Evolutionary conservation across 108 stramenopile species (phyloP).

Genomic region (Cyclotella atomus): DNA sequence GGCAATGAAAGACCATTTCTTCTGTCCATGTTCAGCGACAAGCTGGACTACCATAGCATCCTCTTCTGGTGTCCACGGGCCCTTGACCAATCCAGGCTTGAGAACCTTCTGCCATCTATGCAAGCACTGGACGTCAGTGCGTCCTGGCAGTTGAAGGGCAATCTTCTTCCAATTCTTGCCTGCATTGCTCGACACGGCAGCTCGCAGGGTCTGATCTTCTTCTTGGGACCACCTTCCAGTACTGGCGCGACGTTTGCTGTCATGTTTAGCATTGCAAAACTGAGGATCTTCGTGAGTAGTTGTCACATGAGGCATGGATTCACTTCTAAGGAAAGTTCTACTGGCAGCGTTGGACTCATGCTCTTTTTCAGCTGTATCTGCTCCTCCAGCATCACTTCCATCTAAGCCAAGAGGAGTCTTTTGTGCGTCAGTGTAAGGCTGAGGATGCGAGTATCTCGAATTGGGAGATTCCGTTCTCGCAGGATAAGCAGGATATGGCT

Average conservation of each 20-base stretch:
- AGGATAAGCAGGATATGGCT: not conserved
- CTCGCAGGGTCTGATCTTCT: slow-evolving; percentile 78
- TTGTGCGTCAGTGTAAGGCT: slow-evolving; percentile 16
- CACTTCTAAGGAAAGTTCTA: not conserved
- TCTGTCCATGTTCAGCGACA: slow-evolving; percentile 80
- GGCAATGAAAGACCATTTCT: slow-evolving; percentile 94
- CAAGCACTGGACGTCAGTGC: slow-evolving; percentile 96
- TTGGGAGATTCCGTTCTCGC: not conserved
- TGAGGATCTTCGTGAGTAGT: slow-evolving; percentile 30
- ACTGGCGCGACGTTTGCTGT: slow-evolving; percentile 78
- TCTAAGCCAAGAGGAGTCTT: slow-evolving; percentile 1
- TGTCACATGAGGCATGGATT: not conserved
- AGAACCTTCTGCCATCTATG: slow-evolving; percentile 99
- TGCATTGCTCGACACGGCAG: slow-evolving; percentile 86
- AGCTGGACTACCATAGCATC: slow-evolving; percentile 81
- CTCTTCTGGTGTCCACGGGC: slow-evolving; percentile 97
- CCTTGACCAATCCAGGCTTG: slow-evolving; percentile 96
- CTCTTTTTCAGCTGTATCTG: not conserved
- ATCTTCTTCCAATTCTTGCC: slow-evolving; percentile 98
- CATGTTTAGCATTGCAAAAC: slow-evolving; percentile 17
- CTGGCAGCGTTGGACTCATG: not conserved
- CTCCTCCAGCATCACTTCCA: not conserved
- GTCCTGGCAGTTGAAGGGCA: slow-evolving; percentile 73
- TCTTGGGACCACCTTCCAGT: slow-evolving; percentile 89
- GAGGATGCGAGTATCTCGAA: not conserved